phyloP scores from a whole-genome alignment of 2,329 filamentous ascomycete genomes.

The Emericellopsis atlantica region DNA sequence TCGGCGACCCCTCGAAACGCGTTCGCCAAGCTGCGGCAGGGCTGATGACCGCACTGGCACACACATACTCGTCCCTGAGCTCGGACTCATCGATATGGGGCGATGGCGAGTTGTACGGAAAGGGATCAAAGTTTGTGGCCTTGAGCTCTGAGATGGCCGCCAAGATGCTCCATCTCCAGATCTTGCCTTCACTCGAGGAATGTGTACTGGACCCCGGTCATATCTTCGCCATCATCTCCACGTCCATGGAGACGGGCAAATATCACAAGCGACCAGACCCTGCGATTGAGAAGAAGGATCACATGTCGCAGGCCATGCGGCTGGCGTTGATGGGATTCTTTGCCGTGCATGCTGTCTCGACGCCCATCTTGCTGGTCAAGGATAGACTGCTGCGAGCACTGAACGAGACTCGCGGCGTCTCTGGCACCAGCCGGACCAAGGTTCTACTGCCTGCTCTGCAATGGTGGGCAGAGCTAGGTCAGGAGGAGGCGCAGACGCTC shows the following conservation, averaged over 20 bases:
- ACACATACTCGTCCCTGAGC: slow-evolving; percentile 26
- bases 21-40: slow-evolving; percentile 66
- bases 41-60: slow-evolving; percentile 44
- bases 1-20: slow-evolving; percentile 63
- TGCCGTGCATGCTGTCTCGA: slow-evolving; percentile 56
- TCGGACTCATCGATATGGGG: slow-evolving; percentile 42
- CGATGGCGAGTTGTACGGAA: slow-evolving; percentile 51
- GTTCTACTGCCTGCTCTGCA: slow-evolving; percentile 64
- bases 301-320: slow-evolving; percentile 47
- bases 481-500: slow-evolving; percentile 33
- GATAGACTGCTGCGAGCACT: slow-evolving; percentile 58
- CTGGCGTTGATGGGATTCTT: slow-evolving; percentile 59
- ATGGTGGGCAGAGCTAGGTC: slow-evolving; percentile 49
- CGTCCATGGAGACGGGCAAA: slow-evolving; percentile 25
- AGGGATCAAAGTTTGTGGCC: slow-evolving; percentile 15
- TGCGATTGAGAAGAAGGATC: slow-evolving; percentile 34
- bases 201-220: slow-evolving; percentile 69
- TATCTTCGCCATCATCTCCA: slow-evolving; percentile 47
- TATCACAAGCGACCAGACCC: slow-evolving; percentile 17
- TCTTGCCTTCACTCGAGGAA: slow-evolving; percentile 74
- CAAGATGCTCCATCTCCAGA: slow-evolving; percentile 41
- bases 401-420: slow-evolving; percentile 60
- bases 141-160: slow-evolving; percentile 4
- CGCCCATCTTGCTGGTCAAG: slow-evolving; percentile 59
- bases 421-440: slow-evolving; percentile 56